phyloP scores from a whole-genome alignment of 164 flowering plant species.

The Chimonanthus salicifolius region DNA sequence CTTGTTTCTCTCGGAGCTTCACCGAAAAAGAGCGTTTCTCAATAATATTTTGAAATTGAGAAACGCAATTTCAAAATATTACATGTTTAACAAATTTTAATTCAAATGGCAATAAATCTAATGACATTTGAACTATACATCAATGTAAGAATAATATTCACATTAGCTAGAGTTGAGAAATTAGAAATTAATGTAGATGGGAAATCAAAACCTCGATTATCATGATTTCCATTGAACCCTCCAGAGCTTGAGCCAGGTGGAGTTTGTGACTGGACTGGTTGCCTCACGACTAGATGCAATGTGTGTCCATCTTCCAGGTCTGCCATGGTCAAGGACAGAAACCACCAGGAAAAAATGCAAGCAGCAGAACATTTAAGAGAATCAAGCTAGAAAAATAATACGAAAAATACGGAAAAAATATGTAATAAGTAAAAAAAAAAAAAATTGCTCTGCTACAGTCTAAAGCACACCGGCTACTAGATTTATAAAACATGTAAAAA shows the following conservation, averaged over 20 bases:
- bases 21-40: neutral
- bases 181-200: neutral
- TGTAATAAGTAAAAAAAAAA: no score
- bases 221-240: constrained; percentile 35
- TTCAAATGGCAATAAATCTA: neutral
- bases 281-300: constrained; percentile 85
- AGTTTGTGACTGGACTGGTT: constrained; percentile 56
- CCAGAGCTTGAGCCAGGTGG: constrained; percentile 41
- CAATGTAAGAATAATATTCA: no score
- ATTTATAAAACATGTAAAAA: neutral
- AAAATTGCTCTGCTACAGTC: neutral
- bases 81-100: neutral
- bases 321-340: constrained; percentile 30
- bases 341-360: neutral
- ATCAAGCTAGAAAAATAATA: neutral
- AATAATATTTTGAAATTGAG: neutral
- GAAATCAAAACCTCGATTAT: constrained; percentile 35
- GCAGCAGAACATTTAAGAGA: neutral
- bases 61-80: neutral
- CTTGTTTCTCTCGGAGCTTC: neutral
- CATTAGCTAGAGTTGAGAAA: no score
- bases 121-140: no score
- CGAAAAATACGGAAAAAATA: neutral
- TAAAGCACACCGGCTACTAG: neutral
- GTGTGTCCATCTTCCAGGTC: constrained; percentile 93